Evolutionary conservation across 192 early-diverging fungal genomes (phyloP).

Genomic region (Gigaspora rosea): DNA sequence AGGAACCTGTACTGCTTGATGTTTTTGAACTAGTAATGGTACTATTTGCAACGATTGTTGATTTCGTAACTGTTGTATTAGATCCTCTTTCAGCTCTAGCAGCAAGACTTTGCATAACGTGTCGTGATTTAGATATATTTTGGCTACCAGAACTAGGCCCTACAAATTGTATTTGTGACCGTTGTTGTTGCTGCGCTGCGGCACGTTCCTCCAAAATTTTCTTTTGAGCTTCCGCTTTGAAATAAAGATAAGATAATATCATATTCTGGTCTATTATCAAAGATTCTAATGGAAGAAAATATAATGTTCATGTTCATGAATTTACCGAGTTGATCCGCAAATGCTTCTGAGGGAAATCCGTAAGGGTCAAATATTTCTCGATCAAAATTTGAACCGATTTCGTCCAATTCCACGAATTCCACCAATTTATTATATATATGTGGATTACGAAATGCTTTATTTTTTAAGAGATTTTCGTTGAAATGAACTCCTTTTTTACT

Average conservation of each 20-base stretch:
- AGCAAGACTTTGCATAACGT: constrained; percentile 33
- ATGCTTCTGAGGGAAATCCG: constrained; percentile 60
- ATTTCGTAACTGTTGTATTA: background rate
- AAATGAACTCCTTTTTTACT: constrained; percentile 69
- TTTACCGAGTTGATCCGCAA: constrained; percentile 62
- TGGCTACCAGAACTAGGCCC: background rate
- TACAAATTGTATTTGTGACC: constrained; percentile 29
- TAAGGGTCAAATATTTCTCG: constrained; percentile 72
- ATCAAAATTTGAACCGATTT: constrained; percentile 78
- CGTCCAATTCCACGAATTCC: constrained; percentile 78
- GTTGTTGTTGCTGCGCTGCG: constrained; percentile 24
- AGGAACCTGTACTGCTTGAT: background rate
- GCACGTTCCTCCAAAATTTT: constrained; percentile 23
- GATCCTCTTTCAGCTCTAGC: constrained; percentile 27
- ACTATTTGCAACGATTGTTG: background rate
- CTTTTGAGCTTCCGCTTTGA: constrained; percentile 31
- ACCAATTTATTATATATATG: constrained; percentile 88
- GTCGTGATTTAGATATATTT: constrained; percentile 28
- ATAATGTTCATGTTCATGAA: constrained; percentile 20
- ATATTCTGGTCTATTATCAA: constrained; percentile 7
- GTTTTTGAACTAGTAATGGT: background rate
- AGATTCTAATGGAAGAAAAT: background rate
- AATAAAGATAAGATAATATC: constrained; percentile 26
- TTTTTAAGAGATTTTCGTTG: constrained; percentile 78
- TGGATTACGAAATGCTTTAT: constrained; percentile 91